Percentiles rank a stretch among this genome's conserved stretches.
These are phyloP conservation scores for Lasiosphaeria ovina DNA, from an alignment of 495 filamentous ascomycete genomes.

Conservation along the genomic window DNA sequence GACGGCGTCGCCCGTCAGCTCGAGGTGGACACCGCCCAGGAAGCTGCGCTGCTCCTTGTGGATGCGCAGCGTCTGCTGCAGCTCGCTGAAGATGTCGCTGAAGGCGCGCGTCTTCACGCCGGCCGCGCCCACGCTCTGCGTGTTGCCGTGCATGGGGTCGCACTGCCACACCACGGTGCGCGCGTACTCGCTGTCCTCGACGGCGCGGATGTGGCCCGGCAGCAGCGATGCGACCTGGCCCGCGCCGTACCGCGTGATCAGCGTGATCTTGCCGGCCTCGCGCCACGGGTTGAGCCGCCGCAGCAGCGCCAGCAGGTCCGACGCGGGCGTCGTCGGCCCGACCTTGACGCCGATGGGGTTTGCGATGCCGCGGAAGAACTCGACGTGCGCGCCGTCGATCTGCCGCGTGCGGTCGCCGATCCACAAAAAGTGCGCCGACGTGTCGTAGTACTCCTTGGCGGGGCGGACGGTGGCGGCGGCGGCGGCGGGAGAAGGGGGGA, in stretches of 20 bases:
- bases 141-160: constrained; percentile 97
- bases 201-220: constrained; percentile 79
- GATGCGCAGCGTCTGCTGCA: constrained; percentile 73
- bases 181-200: constrained; percentile 64
- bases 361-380: constrained; percentile 93
- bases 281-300: constrained; percentile 77
- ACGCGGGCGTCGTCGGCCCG: constrained; percentile 72
- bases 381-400: constrained; percentile 86
- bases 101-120: constrained; percentile 90
- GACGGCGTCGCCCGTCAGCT: constrained; percentile 92
- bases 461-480: constrained; percentile 11
- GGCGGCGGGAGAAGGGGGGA: constrained; percentile 21
- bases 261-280: constrained; percentile 86
- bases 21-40: constrained; percentile 91
- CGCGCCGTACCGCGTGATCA: constrained; percentile 93
- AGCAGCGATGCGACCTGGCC: constrained; percentile 67
- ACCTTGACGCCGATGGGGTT: constrained; percentile 97
- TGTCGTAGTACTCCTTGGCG: constrained; percentile 69
- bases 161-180: constrained; percentile 93
- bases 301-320: constrained; percentile 73
- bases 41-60: constrained; percentile 79
- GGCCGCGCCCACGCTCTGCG: constrained; percentile 57
- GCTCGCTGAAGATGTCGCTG: constrained; percentile 78
- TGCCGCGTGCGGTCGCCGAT: constrained; percentile 95
- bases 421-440: constrained; percentile 97